phyloP scores from a whole-genome alignment of 208 protist genomes.

The Acanthamoeba castellanii region DNA sequence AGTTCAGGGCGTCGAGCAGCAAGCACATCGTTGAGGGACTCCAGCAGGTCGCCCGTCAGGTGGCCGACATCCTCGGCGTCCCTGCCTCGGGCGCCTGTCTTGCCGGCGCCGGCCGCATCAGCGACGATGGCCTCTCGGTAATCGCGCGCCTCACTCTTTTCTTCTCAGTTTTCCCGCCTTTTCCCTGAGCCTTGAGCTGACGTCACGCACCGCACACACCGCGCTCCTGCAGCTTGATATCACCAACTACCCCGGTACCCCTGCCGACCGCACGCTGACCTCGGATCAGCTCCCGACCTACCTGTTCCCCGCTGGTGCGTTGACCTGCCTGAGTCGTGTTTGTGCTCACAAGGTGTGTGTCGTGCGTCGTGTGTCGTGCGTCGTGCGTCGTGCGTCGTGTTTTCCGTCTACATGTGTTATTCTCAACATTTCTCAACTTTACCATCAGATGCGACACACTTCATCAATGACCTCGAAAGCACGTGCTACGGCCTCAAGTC shows the following conservation, averaged over 20 bases:
- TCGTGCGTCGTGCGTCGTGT: too few species aligned
- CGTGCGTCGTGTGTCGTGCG: too few species aligned
- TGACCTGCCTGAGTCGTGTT: background rate
- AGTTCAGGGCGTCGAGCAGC: conserved; percentile 19
- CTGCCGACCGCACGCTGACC: conserved; percentile 14
- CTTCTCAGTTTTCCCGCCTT: background rate
- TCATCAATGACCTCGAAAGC: conserved; percentile 60
- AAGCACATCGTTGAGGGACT: background rate
- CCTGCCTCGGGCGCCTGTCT: conserved; percentile 19
- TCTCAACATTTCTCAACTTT: too few species aligned
- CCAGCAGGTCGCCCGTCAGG: background rate
- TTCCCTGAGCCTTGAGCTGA: background rate
- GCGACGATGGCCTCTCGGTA: conserved; percentile 11
- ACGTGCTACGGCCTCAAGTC: conserved; percentile 55
- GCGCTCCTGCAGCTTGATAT: conserved; percentile 20
- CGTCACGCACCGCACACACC: background rate
- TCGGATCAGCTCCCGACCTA: conserved; percentile 9
- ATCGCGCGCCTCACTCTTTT: background rate
- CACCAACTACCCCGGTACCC: conserved; percentile 27
- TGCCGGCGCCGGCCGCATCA: conserved; percentile 42
- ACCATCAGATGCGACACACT: background rate
- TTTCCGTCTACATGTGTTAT: too few species aligned
- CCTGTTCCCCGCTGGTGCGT: background rate
- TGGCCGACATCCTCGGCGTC: background rate
- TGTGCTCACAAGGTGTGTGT: too few species aligned